A percentile compares a stretch with the other conserved stretches of the same genome.
phyloP scores from a whole-genome alignment of 257 asterid genomes.

The Solanum appendiculatum region DNA sequence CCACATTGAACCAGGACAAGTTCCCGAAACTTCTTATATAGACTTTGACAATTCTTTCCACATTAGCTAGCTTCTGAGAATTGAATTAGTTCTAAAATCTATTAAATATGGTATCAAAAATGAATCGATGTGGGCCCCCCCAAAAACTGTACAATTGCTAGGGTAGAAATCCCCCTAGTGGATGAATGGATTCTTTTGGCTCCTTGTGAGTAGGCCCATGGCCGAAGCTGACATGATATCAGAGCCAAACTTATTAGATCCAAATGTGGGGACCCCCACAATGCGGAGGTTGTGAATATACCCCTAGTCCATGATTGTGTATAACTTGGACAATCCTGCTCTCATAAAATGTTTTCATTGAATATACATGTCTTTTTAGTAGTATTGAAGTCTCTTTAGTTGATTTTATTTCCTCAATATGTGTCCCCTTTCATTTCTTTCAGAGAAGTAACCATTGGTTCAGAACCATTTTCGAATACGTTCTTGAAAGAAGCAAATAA shows the following conservation, averaged over 20 bases:
- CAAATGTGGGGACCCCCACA: too few relatives aligned
- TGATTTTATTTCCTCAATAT: not conserved
- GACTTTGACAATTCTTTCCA: too few relatives aligned
- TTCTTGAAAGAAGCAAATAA: not conserved
- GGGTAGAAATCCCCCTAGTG: not conserved
- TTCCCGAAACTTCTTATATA: not conserved
- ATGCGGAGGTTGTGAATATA: not conserved
- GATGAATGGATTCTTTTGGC: not conserved
- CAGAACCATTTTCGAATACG: not conserved
- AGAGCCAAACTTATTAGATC: not conserved
- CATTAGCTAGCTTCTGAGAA: not conserved
- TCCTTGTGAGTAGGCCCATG: not conserved
- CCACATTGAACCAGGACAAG: not conserved
- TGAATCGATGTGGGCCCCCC: not conserved
- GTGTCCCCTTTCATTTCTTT: not conserved
- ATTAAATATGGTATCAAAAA: too few relatives aligned
- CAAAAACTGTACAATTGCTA: not conserved
- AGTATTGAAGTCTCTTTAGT: not conserved
- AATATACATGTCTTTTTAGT: not conserved
- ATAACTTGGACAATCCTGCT: not conserved
- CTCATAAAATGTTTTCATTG: too few relatives aligned
- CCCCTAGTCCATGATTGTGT: not conserved
- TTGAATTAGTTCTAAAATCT: not conserved
- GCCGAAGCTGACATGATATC: too few relatives aligned
- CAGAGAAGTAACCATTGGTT: not conserved